Evolutionary conservation across 2,329 filamentous ascomycete species (phyloP), one percentile per base, ranked within the genome.

Genomic region (Botrytis porri): DNA sequence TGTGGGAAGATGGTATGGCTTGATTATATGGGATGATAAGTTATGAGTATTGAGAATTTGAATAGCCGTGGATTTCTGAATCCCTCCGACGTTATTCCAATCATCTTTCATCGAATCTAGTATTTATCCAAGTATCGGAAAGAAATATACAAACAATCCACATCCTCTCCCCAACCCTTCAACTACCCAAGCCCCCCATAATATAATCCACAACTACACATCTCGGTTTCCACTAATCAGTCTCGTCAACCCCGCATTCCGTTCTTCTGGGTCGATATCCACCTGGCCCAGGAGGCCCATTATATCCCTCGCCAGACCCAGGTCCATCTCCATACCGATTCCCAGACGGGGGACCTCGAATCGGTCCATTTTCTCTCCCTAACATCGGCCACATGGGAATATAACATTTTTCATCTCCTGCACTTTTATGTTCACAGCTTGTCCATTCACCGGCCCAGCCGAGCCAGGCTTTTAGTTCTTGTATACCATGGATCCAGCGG

Each of bases 341-440:
- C 39, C 51, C n/a, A 25, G 39, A 41, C 25, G 43, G 22, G 12
- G 69, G 69, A 14, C 59, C 25, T 35, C 71, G 66, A 48, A 12
- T 29, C 1, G 54, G 62, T 32, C 73, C 60, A n/a, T 65, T 35
- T 5, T 39, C 43, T 8, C 73, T 45, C 32, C 70, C 72, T 14
- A 79, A 74, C 74, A 85, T 74, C 2, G 85, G 85, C 85, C 85
- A 87, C 83, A 86, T 87, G 1, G 85, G 85, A 57, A 87, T 85
- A 73, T 82, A 86, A 75, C 85, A 86, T 20, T 82, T 80, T 76
- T 86, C 83, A 72, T 84, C 82, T 77, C 80, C 82, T 6, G 75
- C 82, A 73, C 85, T 86, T 59, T 81, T 80, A 43, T 81, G 77
- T 4, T 81, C 75, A 73, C 85, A 86, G 14, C 80, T 79, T 1